These are phyloP conservation scores for Casuarina cunninghamiana DNA, from an alignment of 306 rosid species.

Conservation along the genomic window DNA sequence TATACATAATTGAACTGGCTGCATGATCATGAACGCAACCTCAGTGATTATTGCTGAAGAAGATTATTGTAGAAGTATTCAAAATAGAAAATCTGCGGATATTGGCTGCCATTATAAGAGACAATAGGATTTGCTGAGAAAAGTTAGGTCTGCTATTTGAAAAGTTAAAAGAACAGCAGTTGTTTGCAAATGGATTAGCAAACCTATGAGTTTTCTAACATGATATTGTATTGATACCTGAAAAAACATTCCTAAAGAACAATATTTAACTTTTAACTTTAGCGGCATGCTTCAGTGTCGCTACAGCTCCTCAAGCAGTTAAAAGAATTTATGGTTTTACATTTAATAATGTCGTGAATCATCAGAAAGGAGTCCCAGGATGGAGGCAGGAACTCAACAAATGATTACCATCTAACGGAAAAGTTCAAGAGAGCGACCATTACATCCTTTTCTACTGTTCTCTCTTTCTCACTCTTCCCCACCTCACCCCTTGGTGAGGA, in stretches of 20 bases:
- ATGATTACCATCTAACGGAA: not conserved
- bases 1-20: not conserved
- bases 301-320: not conserved
- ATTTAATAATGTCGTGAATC: not conserved
- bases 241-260: conserved; percentile 1
- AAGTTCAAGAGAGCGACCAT: not conserved
- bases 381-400: not conserved
- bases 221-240: conserved; percentile 8
- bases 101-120: not conserved
- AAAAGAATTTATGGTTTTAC: not conserved
- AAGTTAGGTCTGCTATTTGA: not conserved
- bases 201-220: not conserved
- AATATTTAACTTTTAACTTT: not conserved
- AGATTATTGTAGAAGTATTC: conserved; percentile 1
- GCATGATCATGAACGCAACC: not conserved
- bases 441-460: not conserved
- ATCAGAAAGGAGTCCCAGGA: not conserved
- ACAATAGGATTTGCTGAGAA: not conserved
- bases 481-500: too few relatives aligned
- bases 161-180: not conserved
- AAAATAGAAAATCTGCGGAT: not conserved
- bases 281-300: not conserved
- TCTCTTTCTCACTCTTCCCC: too few relatives aligned
- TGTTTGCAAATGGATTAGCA: not conserved
- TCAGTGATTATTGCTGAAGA: not conserved